These are phyloP conservation scores for Penicillium sp. DNA, from an alignment of 2,329 filamentous ascomycete genomes.

Conservation along the genomic window DNA sequence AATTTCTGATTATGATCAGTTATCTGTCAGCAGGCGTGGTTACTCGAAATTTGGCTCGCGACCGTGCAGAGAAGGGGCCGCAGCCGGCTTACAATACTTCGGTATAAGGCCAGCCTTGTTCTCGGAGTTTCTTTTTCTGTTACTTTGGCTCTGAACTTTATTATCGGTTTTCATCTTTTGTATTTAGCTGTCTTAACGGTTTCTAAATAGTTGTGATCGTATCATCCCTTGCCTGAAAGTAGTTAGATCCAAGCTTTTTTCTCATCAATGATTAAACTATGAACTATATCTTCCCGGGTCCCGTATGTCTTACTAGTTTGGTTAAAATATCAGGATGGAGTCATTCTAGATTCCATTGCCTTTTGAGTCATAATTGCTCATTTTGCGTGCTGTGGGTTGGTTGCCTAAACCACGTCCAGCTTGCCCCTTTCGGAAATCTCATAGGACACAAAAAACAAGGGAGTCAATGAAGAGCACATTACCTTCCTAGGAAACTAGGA, in stretches of 20 bases:
- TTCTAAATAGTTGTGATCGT: not conserved
- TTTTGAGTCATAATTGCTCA: constrained; percentile 4
- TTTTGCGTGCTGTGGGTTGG: not conserved
- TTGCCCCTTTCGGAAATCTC: not conserved
- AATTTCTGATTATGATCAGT: constrained; percentile 32
- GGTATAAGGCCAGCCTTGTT: not conserved
- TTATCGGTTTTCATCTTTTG: not conserved
- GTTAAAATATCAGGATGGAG: not conserved
- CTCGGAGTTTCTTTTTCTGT: not conserved
- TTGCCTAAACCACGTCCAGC: not conserved
- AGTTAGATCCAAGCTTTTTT: not conserved
- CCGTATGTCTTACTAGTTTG: not conserved
- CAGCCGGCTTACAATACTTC: not conserved
- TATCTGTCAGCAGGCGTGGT: constrained; percentile 25
- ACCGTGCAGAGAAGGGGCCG: not conserved
- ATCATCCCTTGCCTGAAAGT: too few species aligned
- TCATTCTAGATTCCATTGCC: not conserved
- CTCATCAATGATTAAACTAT: not conserved
- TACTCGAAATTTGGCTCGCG: constrained; percentile 13
- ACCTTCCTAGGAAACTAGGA: not conserved
- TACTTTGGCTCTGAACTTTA: not conserved
- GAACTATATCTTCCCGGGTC: not conserved
- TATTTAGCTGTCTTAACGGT: not conserved
- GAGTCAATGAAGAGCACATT: not conserved
- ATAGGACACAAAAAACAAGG: not conserved